A percentile compares a stretch with the other conserved stretches of the same genome.
Evolutionary conservation across 2,329 filamentous ascomycete species (phyloP).

Genomic region (Dactylellina cionopaga): DNA sequence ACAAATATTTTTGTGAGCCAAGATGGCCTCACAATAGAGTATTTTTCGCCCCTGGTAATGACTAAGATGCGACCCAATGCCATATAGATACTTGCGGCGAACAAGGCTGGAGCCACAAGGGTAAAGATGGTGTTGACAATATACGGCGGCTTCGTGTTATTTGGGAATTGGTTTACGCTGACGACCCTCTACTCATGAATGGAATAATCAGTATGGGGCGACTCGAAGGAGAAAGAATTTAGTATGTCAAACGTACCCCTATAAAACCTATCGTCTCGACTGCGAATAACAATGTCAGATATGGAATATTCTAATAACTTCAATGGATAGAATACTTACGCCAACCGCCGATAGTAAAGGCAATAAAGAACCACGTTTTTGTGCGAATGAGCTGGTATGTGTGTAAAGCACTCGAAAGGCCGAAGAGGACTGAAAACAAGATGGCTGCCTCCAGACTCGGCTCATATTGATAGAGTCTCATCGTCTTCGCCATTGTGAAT

Average conservation of each 20-base stretch:
- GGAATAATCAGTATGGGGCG: not conserved
- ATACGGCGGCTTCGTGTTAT: slow-evolving; percentile 58
- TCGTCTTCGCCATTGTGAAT: not conserved
- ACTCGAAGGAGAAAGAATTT: not conserved
- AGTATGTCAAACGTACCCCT: not conserved
- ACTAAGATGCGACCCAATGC: slow-evolving; percentile 61
- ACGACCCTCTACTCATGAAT: not conserved
- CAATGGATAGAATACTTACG: slow-evolving; percentile 65
- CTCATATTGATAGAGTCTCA: slow-evolving; percentile 56
- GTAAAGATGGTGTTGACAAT: slow-evolving; percentile 63
- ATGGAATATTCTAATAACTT: too few species aligned
- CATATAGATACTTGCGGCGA: slow-evolving; percentile 67
- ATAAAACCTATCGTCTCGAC: slow-evolving; percentile 64
- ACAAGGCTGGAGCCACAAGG: slow-evolving; percentile 64
- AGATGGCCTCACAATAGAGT: slow-evolving; percentile 62
- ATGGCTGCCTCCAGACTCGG: slow-evolving; percentile 64
- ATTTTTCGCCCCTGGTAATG: slow-evolving; percentile 59
- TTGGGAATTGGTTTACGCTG: slow-evolving; percentile 4
- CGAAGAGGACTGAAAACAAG: slow-evolving; percentile 64
- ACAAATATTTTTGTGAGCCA: slow-evolving; percentile 69
- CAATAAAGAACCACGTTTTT: slow-evolving; percentile 65
- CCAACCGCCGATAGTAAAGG: slow-evolving; percentile 63
- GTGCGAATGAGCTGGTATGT: slow-evolving; percentile 61
- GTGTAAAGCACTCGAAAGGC: slow-evolving; percentile 62
- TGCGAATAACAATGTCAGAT: slow-evolving; percentile 51